Evolutionary conservation across 1,139 yeast species (phyloP), one percentile per base, ranked within the genome.

Genomic region (Blastobotrys buckinghamii): DNA sequence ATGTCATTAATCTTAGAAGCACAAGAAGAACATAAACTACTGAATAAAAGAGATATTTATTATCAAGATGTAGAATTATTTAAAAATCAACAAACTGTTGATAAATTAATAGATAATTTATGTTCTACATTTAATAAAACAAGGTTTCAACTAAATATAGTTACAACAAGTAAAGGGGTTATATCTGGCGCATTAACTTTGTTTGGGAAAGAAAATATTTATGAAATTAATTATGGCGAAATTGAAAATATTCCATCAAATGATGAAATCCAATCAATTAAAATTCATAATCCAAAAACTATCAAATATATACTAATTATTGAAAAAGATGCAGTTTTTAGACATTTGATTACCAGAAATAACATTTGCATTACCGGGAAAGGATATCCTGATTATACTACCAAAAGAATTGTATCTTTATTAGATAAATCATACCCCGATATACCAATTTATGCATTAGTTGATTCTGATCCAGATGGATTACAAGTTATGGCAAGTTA

Each of bases 381-480:
- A 61, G 94, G 94, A 4, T 83, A 71, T 55, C 90, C 94, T 0
- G 94, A 86, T 60, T 69, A 77, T 45, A 72, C 81, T 49, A 84
- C 86, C 19, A 79, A 82, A 22, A 73, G 72, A 52, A 77, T 86
- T 56, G 72, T 87, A 8, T 74, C 72, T 26, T 67, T 73, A 51
- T 71, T 82, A 52, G 63, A 76, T 52, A 63, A 64, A 50, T 69
- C 72, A 47, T 73, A 75, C 59, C 82, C 75, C 0, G 65, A 60
- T 63, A 74, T 61, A 53, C 85, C 71, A 55, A 73, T 76, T 52
- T 75, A 65, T 64, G 78, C 73, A 3, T 52, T 73, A 27, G 72
- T 79, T 47, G 76, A 77, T 63, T 76, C 86, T 6, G 95, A 86
- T 60, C 80, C 87, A 0, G 79, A 81, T 63, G 95, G 95, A 0